A percentile compares a stretch with the other conserved stretches of the same genome.
phyloP scores from a whole-genome alignment of 2,329 filamentous ascomycete genomes.

The Neofusicoccum cordaticola region DNA sequence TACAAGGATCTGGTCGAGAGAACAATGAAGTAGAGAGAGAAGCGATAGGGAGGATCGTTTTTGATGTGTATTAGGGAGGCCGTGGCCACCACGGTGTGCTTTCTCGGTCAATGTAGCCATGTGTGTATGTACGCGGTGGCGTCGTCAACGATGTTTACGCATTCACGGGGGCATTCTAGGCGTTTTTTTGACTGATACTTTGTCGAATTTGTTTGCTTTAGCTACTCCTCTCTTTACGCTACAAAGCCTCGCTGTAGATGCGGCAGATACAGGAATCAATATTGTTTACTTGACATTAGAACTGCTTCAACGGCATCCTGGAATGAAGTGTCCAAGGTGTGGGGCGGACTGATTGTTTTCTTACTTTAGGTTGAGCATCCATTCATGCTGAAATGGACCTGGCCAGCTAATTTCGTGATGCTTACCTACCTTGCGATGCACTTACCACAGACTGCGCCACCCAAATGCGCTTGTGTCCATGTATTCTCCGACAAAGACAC shows the following conservation, averaged over 20 bases:
- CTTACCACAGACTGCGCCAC: background rate
- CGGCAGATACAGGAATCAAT: background rate
- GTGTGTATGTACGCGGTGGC: background rate
- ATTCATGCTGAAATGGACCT: too few species aligned
- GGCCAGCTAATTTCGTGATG: too few species aligned
- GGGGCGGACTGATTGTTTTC: too few species aligned
- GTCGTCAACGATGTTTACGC: conserved; percentile 8
- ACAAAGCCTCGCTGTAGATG: background rate
- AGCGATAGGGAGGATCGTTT: background rate
- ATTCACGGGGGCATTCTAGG: conserved; percentile 2
- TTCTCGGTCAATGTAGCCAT: background rate
- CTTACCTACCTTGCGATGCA: background rate
- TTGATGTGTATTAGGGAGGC: background rate
- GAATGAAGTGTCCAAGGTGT: too few species aligned
- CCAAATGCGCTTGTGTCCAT: too few species aligned
- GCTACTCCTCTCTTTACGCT: background rate
- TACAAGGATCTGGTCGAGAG: conserved; percentile 89
- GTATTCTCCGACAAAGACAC: too few species aligned
- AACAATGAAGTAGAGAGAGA: conserved; percentile 61
- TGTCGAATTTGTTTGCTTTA: background rate
- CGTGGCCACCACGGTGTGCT: background rate
- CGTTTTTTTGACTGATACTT: background rate
- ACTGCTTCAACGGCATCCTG: background rate
- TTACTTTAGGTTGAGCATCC: too few species aligned
- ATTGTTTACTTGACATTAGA: background rate